These are phyloP conservation scores for Selaginella moellendorffii DNA, from an alignment of 75 land plant genomes.

Conservation along the genomic window DNA sequence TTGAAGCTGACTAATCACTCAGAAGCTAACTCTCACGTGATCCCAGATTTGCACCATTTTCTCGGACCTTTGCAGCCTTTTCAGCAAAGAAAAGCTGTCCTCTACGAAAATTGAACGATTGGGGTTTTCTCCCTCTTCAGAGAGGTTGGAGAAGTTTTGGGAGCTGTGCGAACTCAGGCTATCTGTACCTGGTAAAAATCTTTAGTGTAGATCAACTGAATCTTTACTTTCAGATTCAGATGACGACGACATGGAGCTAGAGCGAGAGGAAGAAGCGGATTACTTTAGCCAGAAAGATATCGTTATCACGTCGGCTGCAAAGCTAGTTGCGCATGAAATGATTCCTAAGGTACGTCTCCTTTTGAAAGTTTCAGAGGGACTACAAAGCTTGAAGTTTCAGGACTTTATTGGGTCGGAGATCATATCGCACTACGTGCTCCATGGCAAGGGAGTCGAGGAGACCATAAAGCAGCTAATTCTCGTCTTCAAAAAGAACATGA, in stretches of 20 bases:
- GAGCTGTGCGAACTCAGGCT: constrained; percentile 65
- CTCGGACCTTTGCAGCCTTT: constrained; percentile 73
- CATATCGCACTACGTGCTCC: constrained; percentile 76
- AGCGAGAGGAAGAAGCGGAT: constrained; percentile 64
- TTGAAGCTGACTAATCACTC: background rate
- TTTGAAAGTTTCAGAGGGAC: background rate
- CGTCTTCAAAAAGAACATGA: constrained; percentile 51
- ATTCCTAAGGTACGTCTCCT: constrained; percentile 54
- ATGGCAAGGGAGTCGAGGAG: constrained; percentile 65
- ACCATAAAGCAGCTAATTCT: constrained; percentile 64
- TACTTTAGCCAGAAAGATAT: constrained; percentile 63
- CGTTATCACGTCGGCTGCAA: constrained; percentile 66
- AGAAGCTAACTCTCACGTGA: background rate
- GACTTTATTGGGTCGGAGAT: constrained; percentile 78
- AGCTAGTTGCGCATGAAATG: constrained; percentile 54
- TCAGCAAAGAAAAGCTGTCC: constrained; percentile 41
- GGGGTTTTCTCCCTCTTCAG: constrained; percentile 49
- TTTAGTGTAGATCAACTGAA: background rate
- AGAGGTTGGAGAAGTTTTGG: constrained; percentile 60
- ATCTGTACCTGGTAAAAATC: constrained; percentile 42
- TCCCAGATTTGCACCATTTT: constrained; percentile 53
- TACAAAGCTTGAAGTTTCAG: constrained; percentile 27
- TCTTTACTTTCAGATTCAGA: background rate
- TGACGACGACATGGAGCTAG: constrained; percentile 28
- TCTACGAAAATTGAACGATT: constrained; percentile 50